These are phyloP conservation scores for Xylaria scruposa DNA, from an alignment of 495 filamentous ascomycete species.

Conservation along the genomic window DNA sequence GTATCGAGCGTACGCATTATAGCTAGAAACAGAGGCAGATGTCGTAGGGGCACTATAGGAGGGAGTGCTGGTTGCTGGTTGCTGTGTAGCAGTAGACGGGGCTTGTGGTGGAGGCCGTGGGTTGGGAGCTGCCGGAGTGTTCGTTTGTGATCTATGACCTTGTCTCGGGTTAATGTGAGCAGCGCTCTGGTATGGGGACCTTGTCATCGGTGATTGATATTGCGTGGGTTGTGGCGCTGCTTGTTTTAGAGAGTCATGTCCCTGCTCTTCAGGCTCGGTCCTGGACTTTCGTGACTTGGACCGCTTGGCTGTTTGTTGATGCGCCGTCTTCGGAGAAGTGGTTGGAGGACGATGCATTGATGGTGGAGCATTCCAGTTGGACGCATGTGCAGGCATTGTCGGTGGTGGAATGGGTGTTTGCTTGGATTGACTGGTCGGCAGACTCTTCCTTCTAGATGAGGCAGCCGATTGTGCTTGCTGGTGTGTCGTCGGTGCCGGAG, in stretches of 20 bases:
- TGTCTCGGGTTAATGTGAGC: conserved; percentile 33
- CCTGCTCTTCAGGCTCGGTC: conserved; percentile 27
- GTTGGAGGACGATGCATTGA: conserved; percentile 22
- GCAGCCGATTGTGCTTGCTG: conserved; percentile 25
- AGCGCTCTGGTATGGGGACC: conserved; percentile 36
- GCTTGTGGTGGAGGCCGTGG: conserved; percentile 36
- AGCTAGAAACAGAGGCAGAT: conserved; percentile 32
- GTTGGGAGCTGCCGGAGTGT: conserved; percentile 32
- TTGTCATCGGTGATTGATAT: conserved; percentile 31
- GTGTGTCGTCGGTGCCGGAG: conserved; percentile 3
- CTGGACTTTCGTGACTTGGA: conserved; percentile 34
- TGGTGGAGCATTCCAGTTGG: conserved; percentile 33
- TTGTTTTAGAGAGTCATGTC: conserved; percentile 30
- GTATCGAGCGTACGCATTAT: conserved; percentile 37
- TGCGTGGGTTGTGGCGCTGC: conserved; percentile 22
- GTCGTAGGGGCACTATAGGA: conserved; percentile 31
- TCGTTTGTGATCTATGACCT: conserved; percentile 35
- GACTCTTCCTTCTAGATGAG: conserved; percentile 33
- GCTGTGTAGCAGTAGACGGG: conserved; percentile 26
- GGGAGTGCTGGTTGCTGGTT: conserved; percentile 23
- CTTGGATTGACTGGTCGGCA: conserved; percentile 32
- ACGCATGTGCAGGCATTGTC: conserved; percentile 24
- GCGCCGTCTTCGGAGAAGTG: conserved; percentile 27
- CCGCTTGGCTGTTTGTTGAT: conserved; percentile 31
- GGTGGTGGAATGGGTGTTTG: conserved; percentile 33